Percentiles rank a stretch among this genome's conserved stretches.
phyloP scores from a whole-genome alignment of 331 rosid genomes.

The Spiraea crenata region DNA sequence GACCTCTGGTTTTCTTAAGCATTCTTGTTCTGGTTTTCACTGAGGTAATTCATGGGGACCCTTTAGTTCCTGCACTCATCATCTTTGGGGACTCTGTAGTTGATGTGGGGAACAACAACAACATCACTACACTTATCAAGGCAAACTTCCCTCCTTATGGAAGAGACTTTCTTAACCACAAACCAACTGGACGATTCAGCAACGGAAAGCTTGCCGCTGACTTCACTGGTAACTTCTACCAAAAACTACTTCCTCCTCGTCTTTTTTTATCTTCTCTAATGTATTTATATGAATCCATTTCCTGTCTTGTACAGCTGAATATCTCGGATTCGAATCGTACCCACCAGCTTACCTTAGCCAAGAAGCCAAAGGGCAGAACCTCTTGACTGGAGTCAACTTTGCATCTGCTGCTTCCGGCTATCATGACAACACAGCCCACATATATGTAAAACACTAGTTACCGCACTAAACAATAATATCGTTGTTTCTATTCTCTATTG shows the following conservation, averaged over 20 bases:
- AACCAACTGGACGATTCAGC: slow-evolving; percentile 67
- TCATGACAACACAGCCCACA: slow-evolving; percentile 35
- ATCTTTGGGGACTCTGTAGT: slow-evolving; percentile 71
- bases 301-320: slow-evolving; percentile 40
- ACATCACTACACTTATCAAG: slow-evolving; percentile 40
- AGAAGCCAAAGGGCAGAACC: slow-evolving; percentile 50
- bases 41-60: slow-evolving; percentile 32
- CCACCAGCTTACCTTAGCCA: slow-evolving; percentile 62
- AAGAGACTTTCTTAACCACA: slow-evolving; percentile 57
- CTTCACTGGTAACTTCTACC: slow-evolving; percentile 41
- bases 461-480: background rate
- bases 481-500: slow-evolving; percentile 6
- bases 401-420: slow-evolving; percentile 68
- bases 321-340: slow-evolving; percentile 54
- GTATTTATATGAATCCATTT: background rate
- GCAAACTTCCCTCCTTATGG: slow-evolving; percentile 65
- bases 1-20: slow-evolving; percentile 21
- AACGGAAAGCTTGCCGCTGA: slow-evolving; percentile 66
- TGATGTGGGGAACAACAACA: slow-evolving; percentile 60
- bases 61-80: slow-evolving; percentile 59
- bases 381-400: slow-evolving; percentile 61
- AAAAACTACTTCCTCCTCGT: background rate
- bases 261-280: background rate
- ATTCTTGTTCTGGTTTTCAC: slow-evolving; percentile 32
- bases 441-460: slow-evolving; percentile 33